Base-by-base conservation (phyloP, 768 basidiomycete species). In the Lentinula sp. region DNA sequence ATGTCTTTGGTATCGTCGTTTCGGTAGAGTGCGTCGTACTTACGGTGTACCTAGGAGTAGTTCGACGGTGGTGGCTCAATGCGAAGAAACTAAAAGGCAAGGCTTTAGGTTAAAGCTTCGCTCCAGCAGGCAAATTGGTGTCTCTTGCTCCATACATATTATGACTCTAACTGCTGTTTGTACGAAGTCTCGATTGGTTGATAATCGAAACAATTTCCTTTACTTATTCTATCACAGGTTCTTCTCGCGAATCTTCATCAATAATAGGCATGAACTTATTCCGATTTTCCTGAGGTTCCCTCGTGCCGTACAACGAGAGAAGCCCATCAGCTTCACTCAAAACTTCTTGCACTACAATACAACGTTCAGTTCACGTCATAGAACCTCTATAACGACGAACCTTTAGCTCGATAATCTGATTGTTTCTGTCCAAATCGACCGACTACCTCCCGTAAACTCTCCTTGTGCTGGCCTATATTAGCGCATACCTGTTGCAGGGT, bases 21-120 rank as follows among this genome's bases (percentile, higher is more conserved):
- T 72, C 77, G 7, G 61, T 81, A 9, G 74, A 79, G 6, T 63
- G 79, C 28, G 32, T 80, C 13, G 76, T 88, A 39, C 69, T 82
- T n/a, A 66, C 69, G 20, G 66, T 71, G 1, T 85, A 82, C 66
- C 65, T 82, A 2, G 54, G 46, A 3, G 55, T 86, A 39, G 81
- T 90, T 4, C 76, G 85, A 41, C 75, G 76, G 60, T 91, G 90
- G 91, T 86, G 85, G 83, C 73, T 76, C 41, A 72, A 73, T 54
- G 85, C 85, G 9, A 82, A 81, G 66, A 79, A 74, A 49, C 72
- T 68, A 43, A 67, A 66, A 70, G 63, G 65, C 41, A 51, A 32
- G 8, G 41, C 39, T 23, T 33, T 60, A 7, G 49, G 59, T n/a
- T 57, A 57, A 45, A 33, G n/a, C 5, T 1, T 33, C 1, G 20